phyloP scores from a whole-genome alignment of 441 rosid genomes.

The Flueggea neowawraea region DNA sequence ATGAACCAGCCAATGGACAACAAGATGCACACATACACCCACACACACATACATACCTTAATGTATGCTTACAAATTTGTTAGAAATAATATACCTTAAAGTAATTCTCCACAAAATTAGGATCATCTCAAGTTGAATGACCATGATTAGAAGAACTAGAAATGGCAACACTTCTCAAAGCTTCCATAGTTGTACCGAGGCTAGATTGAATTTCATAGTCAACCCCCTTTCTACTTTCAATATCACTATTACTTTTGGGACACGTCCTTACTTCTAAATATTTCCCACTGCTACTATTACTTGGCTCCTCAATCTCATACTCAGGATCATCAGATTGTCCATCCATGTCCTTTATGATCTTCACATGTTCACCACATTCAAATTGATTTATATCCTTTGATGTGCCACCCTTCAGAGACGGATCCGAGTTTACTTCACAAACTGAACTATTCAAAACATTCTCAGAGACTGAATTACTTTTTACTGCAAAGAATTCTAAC shows the following conservation, averaged over 20 bases:
- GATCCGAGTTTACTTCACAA: constrained; percentile 33
- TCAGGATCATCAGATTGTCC: constrained; percentile 30
- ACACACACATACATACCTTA: no score
- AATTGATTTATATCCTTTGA: constrained; percentile 28
- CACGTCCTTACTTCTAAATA: constrained; percentile 29
- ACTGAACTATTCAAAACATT: constrained; percentile 18
- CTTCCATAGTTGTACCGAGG: no score
- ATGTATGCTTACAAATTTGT: no score
- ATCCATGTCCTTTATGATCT: constrained; percentile 19
- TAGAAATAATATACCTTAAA: constrained; percentile 53
- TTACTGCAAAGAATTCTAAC: constrained; percentile 59
- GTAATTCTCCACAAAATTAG: constrained; percentile 91
- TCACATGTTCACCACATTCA: constrained; percentile 26
- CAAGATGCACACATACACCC: no score
- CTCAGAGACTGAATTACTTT: constrained; percentile 29
- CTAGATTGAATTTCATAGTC: constrained; percentile 18
- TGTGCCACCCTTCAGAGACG: constrained; percentile 35
- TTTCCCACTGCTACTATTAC: constrained; percentile 24
- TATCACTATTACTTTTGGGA: constrained; percentile 21
- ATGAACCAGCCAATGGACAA: no score
- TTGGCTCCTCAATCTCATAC: constrained; percentile 26
- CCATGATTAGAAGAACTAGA: constrained; percentile 31
- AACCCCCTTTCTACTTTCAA: constrained; percentile 29
- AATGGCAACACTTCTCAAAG: no score
- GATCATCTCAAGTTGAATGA: constrained; percentile 80